Evolutionary conservation across 192 early-diverging fungal genomes (phyloP), one percentile per base, ranked within the genome.

Genomic region (Geranomyces michiganensis): DNA sequence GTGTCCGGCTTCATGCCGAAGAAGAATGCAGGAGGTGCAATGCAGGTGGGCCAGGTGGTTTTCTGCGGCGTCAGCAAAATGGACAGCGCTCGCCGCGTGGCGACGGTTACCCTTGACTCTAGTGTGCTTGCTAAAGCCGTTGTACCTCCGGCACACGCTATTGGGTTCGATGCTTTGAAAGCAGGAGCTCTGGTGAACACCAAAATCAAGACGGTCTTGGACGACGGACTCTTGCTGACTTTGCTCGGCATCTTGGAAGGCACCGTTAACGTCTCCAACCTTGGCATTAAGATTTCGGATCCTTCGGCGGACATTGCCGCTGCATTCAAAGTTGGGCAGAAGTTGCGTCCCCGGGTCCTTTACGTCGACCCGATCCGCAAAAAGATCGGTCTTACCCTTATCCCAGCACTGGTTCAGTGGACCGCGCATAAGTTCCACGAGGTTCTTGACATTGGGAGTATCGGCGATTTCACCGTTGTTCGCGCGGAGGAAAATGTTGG

Each of bases 171-270:
- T n/a, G 92, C 92, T 1, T 71, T 94, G n/a, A 89, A 88, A 62
- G 91, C 94, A 41, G 95, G 95, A 9, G 82, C 90, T 41, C 65
- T 92, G 9, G 80, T 97, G 9, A 76, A 86, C 9, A 87, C 86
- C 1, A 84, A 88, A 29, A 77, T 97, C 27, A 85, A 89, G 47
- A 76, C 79, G 47, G 70, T 89, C 29, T 79, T 87, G 67, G 80
- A 86, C 30, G 82, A 75, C 70, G 95, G 95, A 1, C 53, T 93
- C 22, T 67, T 85, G 59, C 73, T 92, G 53, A 85, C 87, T 48
- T 89, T 95, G 71, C 88, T 93, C 85, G 93, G 91, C n/a, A 82
- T 93, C 53, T 92, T 94, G 68, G 86, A 92, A 68, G 90, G 89
- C 62, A 84, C 81, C 1, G 85, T 93, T 26, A 88, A 90, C 47